phyloP scores from a whole-genome alignment of 2,329 filamentous ascomycete genomes.

The Fusarium hainanense region DNA sequence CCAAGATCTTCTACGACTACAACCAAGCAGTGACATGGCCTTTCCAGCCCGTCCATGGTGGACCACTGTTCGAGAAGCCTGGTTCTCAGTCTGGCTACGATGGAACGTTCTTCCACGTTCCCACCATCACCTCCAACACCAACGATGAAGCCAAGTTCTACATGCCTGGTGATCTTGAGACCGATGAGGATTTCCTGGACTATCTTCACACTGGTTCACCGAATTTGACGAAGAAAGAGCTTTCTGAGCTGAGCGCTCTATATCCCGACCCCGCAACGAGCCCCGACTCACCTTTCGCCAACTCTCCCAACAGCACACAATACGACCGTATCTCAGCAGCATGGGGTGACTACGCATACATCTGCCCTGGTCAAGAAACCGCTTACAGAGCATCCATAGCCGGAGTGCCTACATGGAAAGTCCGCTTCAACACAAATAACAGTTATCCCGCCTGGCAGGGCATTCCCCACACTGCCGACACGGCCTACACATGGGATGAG shows the following conservation, averaged over 20 bases:
- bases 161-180: conserved; percentile 49
- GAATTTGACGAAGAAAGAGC: conserved; percentile 46
- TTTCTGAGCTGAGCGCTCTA: conserved; percentile 45
- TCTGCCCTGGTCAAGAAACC: conserved; percentile 58
- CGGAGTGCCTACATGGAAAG: conserved; percentile 52
- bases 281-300: conserved; percentile 50
- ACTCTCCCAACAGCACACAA: conserved; percentile 56
- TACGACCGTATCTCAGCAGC: conserved; percentile 58
- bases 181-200: conserved; percentile 51
- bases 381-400: conserved; percentile 51
- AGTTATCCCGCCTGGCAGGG: conserved; percentile 50
- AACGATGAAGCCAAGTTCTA: conserved; percentile 53
- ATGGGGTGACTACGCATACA: conserved; percentile 58
- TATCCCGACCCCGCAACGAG: conserved; percentile 52
- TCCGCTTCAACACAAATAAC: conserved; percentile 54
- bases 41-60: conserved; percentile 60
- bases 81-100: conserved; percentile 56
- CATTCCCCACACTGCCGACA: conserved; percentile 54
- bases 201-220: conserved; percentile 52
- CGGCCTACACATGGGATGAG: conserved; percentile 53
- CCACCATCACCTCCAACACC: conserved; percentile 52
- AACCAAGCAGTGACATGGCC: conserved; percentile 58
- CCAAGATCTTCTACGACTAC: conserved; percentile 52
- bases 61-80: conserved; percentile 58
- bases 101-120: conserved; percentile 52